Percentiles rank a stretch among this genome's conserved stretches.
Conservation (phyloP, 495 filamentous ascomycete genomes). For the Bryoglossum gracile region DNA sequence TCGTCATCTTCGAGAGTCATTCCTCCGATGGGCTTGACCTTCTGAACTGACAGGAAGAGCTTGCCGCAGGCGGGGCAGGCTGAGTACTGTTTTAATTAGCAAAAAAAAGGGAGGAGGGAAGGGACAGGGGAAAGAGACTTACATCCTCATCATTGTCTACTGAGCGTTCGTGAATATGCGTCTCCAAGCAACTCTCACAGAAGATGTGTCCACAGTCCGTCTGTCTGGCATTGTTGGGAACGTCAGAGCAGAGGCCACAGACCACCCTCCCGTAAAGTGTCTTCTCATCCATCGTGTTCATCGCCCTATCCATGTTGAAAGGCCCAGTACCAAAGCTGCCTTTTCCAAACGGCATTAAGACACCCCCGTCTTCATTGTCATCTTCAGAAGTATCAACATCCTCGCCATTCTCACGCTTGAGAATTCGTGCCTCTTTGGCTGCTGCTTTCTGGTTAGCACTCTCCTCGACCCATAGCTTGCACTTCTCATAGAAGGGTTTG, state of each 20-base stretch:
- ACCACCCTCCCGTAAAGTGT: conserved; percentile 6
- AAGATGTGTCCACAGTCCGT: conserved; percentile 9
- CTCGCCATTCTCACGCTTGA: neutral
- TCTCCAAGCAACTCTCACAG: neutral
- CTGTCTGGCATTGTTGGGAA: neutral
- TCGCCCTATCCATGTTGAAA: conserved; percentile 19
- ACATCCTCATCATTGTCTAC: neutral
- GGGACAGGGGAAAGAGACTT: neutral
- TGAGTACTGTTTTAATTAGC: neutral
- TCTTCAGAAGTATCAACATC: neutral
- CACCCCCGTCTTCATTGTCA: neutral
- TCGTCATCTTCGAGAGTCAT: conserved; percentile 1
- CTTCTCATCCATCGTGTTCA: conserved; percentile 10
- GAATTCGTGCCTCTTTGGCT: neutral
- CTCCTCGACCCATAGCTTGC: conserved; percentile 16
- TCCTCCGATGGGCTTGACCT: neutral
- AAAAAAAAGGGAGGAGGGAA: neutral
- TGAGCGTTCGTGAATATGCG: neutral
- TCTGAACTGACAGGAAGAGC: neutral
- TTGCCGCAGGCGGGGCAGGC: conserved; percentile 3
- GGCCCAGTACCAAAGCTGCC: conserved; percentile 6
- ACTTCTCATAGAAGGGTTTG: conserved; percentile 20
- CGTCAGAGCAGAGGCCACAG: conserved; percentile 16
- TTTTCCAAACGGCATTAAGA: conserved; percentile 14
- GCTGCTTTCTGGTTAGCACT: neutral